Evolutionary conservation across 805 yeast genomes (phyloP), one percentile per base, ranked within the genome.

Genomic region (Kluyveromyces aestuarii): DNA sequence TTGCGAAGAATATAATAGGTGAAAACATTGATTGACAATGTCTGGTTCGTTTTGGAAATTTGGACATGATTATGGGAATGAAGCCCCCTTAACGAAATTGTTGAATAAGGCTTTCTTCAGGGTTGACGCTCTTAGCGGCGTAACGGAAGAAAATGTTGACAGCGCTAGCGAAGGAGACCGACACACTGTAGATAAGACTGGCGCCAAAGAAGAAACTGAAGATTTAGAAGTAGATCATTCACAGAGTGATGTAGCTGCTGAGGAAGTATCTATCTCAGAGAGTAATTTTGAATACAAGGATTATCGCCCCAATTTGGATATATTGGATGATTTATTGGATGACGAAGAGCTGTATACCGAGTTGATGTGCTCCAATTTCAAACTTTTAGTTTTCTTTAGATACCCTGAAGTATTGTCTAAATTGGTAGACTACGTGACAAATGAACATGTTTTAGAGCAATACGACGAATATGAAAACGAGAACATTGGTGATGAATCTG

Each of bases 271-370:
- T 33, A 54, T 67, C 18, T 63, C 67, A 16, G 69, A 64, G 17
- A 58, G 59, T 2, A 67, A 65, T 36, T 67, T 67, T 14, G 68
- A 63, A 2, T 62, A 55, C 36, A 62, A 58, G n/a, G 62, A 63
- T 35, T 67, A 70, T 61, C 59, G 68, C 60, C 68, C 78, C 66
- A 69, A 72, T 50, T 40, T 72, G 44, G 63, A 59, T 1, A 66
- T 71, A 6, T 64, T 81, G 50, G 80, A 76, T 42, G 84, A 82
- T 44, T 66, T 87, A 41, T 69, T 87, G 52, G 89, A 84, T 60
- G 91, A 86, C 56, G 84, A 80, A 42, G 90, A 84, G 50, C 66
- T 87, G 27, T 71, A 85, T 27, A 85, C 85, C 50, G 93, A 87
- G 61, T 69, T 87, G 37, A 68, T 83, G 53, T 78, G 84, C 19